Percentiles rank a stretch among this genome's conserved stretches.
phyloP scores from a whole-genome alignment of 352 stramenopile species.

The Phytophthora brassicae region DNA sequence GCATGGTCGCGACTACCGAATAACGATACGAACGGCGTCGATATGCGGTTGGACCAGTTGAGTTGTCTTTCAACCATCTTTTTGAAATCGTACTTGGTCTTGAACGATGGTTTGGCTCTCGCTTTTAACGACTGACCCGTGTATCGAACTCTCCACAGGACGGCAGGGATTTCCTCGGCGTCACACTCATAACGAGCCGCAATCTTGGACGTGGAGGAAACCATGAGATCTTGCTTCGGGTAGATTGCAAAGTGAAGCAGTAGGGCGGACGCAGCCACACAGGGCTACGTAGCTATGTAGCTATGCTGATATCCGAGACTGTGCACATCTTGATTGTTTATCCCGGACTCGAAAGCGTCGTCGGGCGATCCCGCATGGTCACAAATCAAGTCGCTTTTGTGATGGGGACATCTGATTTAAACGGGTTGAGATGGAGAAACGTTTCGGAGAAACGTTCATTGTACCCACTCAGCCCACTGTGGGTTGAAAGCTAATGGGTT shows the following conservation, averaged over 20 bases:
- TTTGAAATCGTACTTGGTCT: conserved; percentile 25
- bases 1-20: conserved; percentile 12
- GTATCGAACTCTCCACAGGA: conserved; percentile 23
- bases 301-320: conserved; percentile 16
- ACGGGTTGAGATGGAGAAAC: no score
- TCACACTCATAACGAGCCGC: conserved; percentile 17
- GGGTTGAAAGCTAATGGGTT: no score
- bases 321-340: background rate
- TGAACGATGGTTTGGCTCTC: conserved; percentile 19
- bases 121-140: conserved; percentile 23
- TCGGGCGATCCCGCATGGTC: background rate
- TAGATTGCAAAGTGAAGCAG: conserved; percentile 23
- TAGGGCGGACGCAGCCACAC: no score
- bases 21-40: conserved; percentile 18
- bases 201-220: conserved; percentile 5
- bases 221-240: background rate
- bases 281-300: no score
- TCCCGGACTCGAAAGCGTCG: background rate
- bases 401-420: no score
- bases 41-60: conserved; percentile 19
- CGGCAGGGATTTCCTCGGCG: conserved; percentile 8
- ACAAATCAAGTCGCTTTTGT: background rate
- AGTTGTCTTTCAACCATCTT: conserved; percentile 11
- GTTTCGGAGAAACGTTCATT: no score
- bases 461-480: no score